A percentile compares a stretch with the other conserved stretches of the same genome.
phyloP scores from a whole-genome alignment of 768 basidiomycete genomes.

The Dendrothele bispora region DNA sequence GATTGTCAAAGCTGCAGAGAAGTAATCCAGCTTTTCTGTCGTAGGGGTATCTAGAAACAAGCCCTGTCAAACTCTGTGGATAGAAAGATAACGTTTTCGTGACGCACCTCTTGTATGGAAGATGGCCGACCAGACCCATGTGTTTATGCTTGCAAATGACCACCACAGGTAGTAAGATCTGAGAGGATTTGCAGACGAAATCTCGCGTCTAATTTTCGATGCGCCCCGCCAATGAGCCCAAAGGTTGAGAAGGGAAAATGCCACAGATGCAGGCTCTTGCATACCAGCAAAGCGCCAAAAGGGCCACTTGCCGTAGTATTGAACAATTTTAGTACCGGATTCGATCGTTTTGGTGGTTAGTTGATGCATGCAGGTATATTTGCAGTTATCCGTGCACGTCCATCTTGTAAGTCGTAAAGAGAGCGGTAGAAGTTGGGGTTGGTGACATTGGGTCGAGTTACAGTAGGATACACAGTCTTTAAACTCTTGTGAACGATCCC shows the following conservation, averaged over 20 bases:
- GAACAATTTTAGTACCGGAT: conserved; percentile 50
- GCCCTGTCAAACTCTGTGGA: too few species aligned
- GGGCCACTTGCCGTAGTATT: conserved; percentile 97
- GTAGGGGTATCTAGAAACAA: conserved; percentile 53
- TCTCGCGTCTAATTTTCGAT: conserved; percentile 38
- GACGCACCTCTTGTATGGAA: conserved; percentile 87
- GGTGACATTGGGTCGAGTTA: conserved; percentile 37
- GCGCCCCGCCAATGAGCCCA: conserved; percentile 70
- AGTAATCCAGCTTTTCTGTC: conserved; percentile 94
- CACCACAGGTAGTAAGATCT: conserved; percentile 63
- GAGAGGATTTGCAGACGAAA: conserved; percentile 68
- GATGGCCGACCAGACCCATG: conserved; percentile 89
- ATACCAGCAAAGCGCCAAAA: conserved; percentile 87
- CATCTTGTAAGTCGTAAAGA: conserved; percentile 72
- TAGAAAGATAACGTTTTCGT: too few species aligned
- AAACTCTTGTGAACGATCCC: conserved; percentile 59
- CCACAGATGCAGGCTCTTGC: conserved; percentile 92
- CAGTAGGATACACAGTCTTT: conserved; percentile 51
- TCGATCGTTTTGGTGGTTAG: conserved; percentile 60
- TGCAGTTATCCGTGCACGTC: conserved; percentile 87
- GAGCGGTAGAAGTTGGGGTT: conserved; percentile 40
- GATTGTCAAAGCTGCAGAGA: conserved; percentile 87
- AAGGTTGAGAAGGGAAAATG: conserved; percentile 87
- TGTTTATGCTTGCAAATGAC: conserved; percentile 75
- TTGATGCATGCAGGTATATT: conserved; percentile 84